A percentile compares a stretch with the other conserved stretches of the same genome.
Conservation (phyloP, 306 rosid genomes). For the Abrus precatorius region DNA sequence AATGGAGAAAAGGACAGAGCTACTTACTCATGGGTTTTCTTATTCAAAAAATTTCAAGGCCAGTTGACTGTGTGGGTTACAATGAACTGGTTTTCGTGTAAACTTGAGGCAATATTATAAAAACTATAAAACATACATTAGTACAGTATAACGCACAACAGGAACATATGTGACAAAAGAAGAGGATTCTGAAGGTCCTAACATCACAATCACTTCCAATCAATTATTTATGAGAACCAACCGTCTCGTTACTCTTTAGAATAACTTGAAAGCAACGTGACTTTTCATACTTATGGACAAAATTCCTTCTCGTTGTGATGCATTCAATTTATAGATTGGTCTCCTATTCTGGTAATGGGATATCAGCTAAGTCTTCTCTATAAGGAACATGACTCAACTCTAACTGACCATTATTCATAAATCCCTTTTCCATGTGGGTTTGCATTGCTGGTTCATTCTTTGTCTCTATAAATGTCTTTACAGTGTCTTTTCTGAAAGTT, state of each 20-base stretch:
- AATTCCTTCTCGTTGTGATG: constrained; percentile 11
- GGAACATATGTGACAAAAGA: not conserved
- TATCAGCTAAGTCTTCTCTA: constrained; percentile 73
- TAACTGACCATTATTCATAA: constrained; percentile 34
- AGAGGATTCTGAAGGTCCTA: not conserved
- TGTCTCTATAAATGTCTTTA: constrained; percentile 58
- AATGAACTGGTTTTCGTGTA: not conserved
- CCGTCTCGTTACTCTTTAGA: constrained; percentile 17
- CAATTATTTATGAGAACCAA: constrained; percentile 4
- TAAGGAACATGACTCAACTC: constrained; percentile 53
- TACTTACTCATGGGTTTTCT: not conserved
- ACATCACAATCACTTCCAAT: not conserved
- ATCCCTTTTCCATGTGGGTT: constrained; percentile 65
- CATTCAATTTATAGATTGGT: constrained; percentile 2
- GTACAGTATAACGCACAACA: not conserved
- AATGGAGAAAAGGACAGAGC: not conserved
- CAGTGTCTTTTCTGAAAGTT: constrained; percentile 74
- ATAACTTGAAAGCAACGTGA: constrained; percentile 12
- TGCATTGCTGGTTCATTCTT: constrained; percentile 56
- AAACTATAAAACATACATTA: constrained; percentile 1
- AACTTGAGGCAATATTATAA: not conserved
- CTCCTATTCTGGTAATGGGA: constrained; percentile 59
- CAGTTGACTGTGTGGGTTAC: not conserved
- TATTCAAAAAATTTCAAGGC: constrained; percentile 13
- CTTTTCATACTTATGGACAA: not conserved